These are phyloP conservation scores for Pythium aquatile DNA, from an alignment of 352 stramenopile species.

Conservation along the genomic window DNA sequence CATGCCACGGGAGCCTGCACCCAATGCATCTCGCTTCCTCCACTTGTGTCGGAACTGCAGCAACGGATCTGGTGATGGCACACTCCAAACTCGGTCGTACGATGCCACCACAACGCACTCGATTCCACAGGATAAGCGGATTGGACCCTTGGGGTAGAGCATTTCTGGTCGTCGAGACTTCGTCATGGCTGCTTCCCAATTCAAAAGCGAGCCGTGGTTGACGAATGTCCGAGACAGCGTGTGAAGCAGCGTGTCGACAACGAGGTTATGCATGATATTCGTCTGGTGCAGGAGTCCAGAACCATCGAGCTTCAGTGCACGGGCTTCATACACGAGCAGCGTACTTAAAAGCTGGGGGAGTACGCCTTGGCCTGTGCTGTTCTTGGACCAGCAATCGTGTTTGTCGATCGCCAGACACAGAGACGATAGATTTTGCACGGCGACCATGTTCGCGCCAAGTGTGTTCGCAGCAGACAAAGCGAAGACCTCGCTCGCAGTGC, in stretches of 20 bases:
- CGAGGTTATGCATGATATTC: constrained; percentile 60
- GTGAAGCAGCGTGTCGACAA: constrained; percentile 78
- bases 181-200: constrained; percentile 49
- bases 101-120: constrained; percentile 71
- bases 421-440: constrained; percentile 51
- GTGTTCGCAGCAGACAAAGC: constrained; percentile 37
- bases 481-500: constrained; percentile 48
- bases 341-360: constrained; percentile 27
- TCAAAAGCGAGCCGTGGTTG: constrained; percentile 29
- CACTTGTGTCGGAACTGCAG: constrained; percentile 83
- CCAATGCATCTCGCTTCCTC: constrained; percentile 37
- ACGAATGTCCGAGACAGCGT: constrained; percentile 67
- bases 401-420: constrained; percentile 51
- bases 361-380: not conserved
- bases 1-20: not conserved
- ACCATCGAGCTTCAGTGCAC: constrained; percentile 22
- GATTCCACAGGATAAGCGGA: constrained; percentile 64
- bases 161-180: constrained; percentile 40
- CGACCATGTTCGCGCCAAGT: constrained; percentile 47
- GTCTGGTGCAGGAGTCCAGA: constrained; percentile 29
- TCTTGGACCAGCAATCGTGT: constrained; percentile 16
- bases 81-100: constrained; percentile 82
- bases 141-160: constrained; percentile 68
- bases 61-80: constrained; percentile 73
- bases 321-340: constrained; percentile 28